Evolutionary conservation across 306 rosid genomes (phyloP), one percentile per base, ranked within the genome.

Genomic region (Carpinus fangiana): DNA sequence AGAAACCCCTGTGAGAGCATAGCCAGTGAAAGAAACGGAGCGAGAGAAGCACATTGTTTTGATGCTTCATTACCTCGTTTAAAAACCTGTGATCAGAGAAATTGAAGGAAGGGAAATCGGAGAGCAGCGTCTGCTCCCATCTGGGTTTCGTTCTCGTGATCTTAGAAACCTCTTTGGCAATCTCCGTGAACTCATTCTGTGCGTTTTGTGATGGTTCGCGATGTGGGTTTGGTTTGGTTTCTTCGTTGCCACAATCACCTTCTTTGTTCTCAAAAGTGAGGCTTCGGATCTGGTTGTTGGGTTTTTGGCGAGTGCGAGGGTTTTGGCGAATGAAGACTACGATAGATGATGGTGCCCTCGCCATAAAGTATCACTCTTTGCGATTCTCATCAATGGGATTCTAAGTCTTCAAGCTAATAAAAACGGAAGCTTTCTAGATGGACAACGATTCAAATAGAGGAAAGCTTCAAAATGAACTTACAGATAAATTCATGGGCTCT

Each of bases 21-120:
- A 93, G 67, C 91, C 91, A 91, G n/a, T 73, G 78, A 73, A 90
- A 92, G 81, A 93, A 93, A 46, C 98, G 87, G 41, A 93, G 90
- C 48, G 93, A 90, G 16, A 87, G 89, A 53, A 91, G 74, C 4
- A 83, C 85, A 53, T 90, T 87, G 71, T 75, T 86, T 78, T 91
- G 92, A 52, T 83, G 88, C 52, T 86, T 89, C 70, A 86, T 60
- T 66, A 88, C 79, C 79, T 61, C 86, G 4, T 75, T 77, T 68
- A 93, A 80, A 79, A 90, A 87, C 69, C 21, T 64, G 2, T 97
- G 91, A 75, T 93, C 84, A 0, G 79, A 67, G 78, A 93, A 87
- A 79, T 91, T 79, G 26, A 90, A 82, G 23, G 87, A 90, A 59
- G 93, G 93, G 76, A 84, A 93, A 0, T 90, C 82, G 41, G 90